phyloP scores from a whole-genome alignment of 192 early-diverging fungal genomes.

The Coemansia sp. region DNA sequence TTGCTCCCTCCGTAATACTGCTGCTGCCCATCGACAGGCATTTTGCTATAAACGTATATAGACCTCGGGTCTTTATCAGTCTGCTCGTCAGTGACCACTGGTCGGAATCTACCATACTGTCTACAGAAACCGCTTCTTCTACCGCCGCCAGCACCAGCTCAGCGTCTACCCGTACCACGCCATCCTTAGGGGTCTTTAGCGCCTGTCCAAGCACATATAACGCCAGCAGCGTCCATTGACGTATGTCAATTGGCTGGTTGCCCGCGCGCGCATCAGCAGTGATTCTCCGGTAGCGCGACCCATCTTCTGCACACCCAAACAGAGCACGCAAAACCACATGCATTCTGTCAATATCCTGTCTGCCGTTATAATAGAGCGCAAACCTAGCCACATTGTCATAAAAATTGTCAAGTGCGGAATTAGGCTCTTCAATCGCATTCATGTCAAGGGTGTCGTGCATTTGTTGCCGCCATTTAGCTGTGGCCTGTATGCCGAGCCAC shows the following conservation, averaged over 20 bases:
- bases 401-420: background rate
- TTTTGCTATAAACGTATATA: constrained; percentile 34
- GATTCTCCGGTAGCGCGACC: background rate
- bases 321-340: constrained; percentile 20
- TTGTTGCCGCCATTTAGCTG: constrained; percentile 17
- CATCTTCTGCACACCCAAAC: constrained; percentile 8
- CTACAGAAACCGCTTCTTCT: constrained; percentile 1
- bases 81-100: constrained; percentile 10
- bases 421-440: background rate
- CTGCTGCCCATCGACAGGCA: constrained; percentile 4
- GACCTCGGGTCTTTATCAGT: constrained; percentile 14
- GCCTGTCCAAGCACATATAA: constrained; percentile 17
- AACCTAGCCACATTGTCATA: constrained; percentile 14
- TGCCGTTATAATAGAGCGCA: constrained; percentile 32
- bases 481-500: constrained; percentile 22
- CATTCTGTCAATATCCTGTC: constrained; percentile 14
- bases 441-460: constrained; percentile 28
- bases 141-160: constrained; percentile 1
- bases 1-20: constrained; percentile 1
- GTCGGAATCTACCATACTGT: background rate
- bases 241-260: background rate
- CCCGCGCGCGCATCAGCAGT: background rate
- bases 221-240: constrained; percentile 21
- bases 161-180: background rate
- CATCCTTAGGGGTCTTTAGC: constrained; percentile 6